These are phyloP conservation scores for Clarireedia monteithiana DNA, from an alignment of 2,329 filamentous ascomycete species.

Conservation along the genomic window DNA sequence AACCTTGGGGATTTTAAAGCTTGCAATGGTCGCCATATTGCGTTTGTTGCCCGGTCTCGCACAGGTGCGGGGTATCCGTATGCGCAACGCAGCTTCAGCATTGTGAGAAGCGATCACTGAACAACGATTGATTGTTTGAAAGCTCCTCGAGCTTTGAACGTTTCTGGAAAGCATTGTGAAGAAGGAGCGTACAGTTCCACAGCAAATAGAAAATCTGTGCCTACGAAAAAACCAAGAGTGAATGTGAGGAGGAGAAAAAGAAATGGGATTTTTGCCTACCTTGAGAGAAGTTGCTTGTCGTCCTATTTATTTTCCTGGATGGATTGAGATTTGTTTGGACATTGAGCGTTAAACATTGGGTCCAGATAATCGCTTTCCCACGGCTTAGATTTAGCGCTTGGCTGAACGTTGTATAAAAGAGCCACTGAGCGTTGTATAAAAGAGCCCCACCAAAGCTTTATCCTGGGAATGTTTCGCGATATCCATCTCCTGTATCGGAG, in stretches of 20 bases:
- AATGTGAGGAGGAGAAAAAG: not conserved
- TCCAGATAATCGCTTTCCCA: not conserved
- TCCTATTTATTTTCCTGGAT: not conserved
- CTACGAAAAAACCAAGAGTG: not conserved
- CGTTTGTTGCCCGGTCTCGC: slow-evolving; percentile 4
- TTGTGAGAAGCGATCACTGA: slow-evolving; percentile 10
- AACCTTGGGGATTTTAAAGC: slow-evolving; percentile 81
- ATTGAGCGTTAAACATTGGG: too few relatives aligned
- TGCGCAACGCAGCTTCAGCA: slow-evolving; percentile 12
- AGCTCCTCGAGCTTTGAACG: slow-evolving; percentile 20
- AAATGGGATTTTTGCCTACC: not conserved
- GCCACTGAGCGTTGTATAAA: not conserved
- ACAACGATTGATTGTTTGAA: slow-evolving; percentile 17
- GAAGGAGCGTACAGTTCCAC: not conserved
- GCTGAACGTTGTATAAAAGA: not conserved
- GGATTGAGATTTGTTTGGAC: not conserved
- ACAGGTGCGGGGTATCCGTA: slow-evolving; percentile 19
- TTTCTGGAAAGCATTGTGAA: slow-evolving; percentile 8
- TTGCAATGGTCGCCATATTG: slow-evolving; percentile 45
- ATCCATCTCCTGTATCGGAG: not conserved
- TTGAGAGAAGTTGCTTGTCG: not conserved
- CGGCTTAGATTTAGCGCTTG: not conserved
- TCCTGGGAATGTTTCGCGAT: not conserved
- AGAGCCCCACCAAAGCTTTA: not conserved
- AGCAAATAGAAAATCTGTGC: too few relatives aligned